These are phyloP conservation scores for Cenococcum geophilum DNA, from an alignment of 495 filamentous ascomycete genomes.

Conservation along the genomic window DNA sequence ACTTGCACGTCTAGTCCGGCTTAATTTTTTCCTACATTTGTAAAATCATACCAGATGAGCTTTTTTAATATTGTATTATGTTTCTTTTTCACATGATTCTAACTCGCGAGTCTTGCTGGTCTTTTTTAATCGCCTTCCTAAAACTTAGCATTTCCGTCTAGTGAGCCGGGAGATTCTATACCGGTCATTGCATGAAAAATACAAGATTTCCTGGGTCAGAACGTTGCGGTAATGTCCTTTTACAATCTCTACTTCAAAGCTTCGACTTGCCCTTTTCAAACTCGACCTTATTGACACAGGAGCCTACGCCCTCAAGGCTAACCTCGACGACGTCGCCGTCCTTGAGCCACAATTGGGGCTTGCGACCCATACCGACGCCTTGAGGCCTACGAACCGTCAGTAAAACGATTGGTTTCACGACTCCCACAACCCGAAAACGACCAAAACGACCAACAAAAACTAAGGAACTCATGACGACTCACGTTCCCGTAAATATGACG, in stretches of 20 bases:
- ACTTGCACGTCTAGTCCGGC: no score
- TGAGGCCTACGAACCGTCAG: slow-evolving; percentile 10
- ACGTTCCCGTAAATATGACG: slow-evolving; percentile 45
- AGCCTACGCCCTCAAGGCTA: slow-evolving; percentile 11
- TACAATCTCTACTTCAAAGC: no score
- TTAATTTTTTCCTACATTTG: no score
- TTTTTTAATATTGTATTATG: not conserved
- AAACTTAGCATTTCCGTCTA: no score
- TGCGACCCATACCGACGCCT: slow-evolving; percentile 15
- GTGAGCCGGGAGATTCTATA: no score
- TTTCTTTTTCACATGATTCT: not conserved
- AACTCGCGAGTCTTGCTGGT: not conserved
- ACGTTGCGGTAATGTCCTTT: no score
- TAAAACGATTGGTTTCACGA: not conserved
- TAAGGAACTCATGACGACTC: not conserved
- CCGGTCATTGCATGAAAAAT: no score
- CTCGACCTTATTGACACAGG: slow-evolving; percentile 10
- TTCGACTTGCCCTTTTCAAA: slow-evolving; percentile 9
- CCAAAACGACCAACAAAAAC: not conserved
- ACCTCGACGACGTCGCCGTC: slow-evolving; percentile 18
- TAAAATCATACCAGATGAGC: no score
- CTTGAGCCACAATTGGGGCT: slow-evolving; percentile 17
- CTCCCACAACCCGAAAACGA: not conserved
- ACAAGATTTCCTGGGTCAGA: no score
- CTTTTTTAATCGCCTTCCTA: not conserved